phyloP scores from a whole-genome alignment of 176 grass and related monocot genomes.

The Sorghum bicolor region Sorghum_bicolor_NCBIv3 NC_012877.2:42259501-42260000 shows the following conservation, averaged over 20 bases:
- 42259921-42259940: slow-evolving; percentile 92
- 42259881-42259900: slow-evolving; percentile 93
- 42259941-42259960: slow-evolving; percentile 59
- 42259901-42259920: slow-evolving; percentile 99
- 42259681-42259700: neutral
- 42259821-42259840: neutral
- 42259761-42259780: neutral
- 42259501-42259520: neutral
- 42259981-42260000: neutral
- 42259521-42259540: neutral
- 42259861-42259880: slow-evolving; percentile 82
- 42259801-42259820: neutral
- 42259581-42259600: neutral
- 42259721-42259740: neutral
- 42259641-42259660: neutral
- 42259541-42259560: neutral
- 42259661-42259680: neutral
- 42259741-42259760: neutral
- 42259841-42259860: neutral
- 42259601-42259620: neutral
- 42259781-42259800: neutral
- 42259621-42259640: neutral
- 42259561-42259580: neutral
- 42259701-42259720: neutral
- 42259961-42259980: neutral